Evolutionary conservation across 495 filamentous ascomycete species (phyloP).

Genomic region (Tuber microsphaerosporum): DNA sequence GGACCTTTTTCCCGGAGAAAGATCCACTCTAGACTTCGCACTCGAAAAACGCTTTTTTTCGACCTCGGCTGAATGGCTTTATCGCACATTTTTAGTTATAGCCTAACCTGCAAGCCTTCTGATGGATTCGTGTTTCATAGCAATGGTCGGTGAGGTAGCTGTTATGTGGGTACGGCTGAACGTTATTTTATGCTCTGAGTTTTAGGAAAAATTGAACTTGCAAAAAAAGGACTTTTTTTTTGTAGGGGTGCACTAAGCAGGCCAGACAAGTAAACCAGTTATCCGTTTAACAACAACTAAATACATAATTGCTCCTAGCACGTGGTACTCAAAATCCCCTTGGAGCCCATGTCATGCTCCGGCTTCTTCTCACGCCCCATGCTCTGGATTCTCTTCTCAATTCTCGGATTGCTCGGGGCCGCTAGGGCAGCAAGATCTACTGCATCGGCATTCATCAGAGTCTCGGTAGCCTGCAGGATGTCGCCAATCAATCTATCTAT

Average conservation of each 20-base stretch:
- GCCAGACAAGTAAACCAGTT: constrained; percentile 18
- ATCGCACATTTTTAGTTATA: too few species aligned
- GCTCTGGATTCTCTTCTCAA: constrained; percentile 36
- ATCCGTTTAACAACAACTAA: constrained; percentile 44
- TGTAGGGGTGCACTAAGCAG: not conserved
- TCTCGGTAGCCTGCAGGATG: constrained; percentile 35
- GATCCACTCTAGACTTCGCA: too few species aligned
- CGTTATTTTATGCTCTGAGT: not conserved
- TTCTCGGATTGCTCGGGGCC: constrained; percentile 37
- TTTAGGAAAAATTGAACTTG: not conserved
- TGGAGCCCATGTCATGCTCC: too few species aligned
- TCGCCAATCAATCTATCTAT: constrained; percentile 51
- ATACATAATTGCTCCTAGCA: constrained; percentile 35
- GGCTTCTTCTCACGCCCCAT: constrained; percentile 22
- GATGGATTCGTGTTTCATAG: too few species aligned
- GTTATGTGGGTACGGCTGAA: not conserved
- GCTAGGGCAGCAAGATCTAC: constrained; percentile 46
- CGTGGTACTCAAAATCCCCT: constrained; percentile 42
- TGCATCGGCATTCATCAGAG: constrained; percentile 46
- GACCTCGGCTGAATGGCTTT: too few species aligned
- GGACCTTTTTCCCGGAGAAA: too few species aligned
- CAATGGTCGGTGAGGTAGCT: not conserved
- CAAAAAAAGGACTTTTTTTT: not conserved
- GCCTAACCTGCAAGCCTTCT: too few species aligned
- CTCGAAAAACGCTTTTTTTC: too few species aligned